Evolutionary conservation across 1,284 basidiomycete species (phyloP).

Genomic region (Leucoagaricus sp.): DNA sequence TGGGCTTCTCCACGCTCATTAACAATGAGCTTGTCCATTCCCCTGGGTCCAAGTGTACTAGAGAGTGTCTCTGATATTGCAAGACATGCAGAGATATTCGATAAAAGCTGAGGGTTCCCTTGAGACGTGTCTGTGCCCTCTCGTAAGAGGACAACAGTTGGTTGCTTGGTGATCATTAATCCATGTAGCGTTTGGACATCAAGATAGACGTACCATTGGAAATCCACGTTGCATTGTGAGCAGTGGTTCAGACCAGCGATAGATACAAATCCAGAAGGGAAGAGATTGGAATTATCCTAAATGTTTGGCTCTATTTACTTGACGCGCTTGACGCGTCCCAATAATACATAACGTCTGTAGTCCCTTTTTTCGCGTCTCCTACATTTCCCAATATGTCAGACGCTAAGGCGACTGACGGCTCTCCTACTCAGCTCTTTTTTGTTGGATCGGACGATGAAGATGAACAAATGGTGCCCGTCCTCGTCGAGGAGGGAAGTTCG

Average conservation of each 20-base stretch:
- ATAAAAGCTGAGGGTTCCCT: conserved; percentile 91
- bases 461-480: conserved; percentile 22
- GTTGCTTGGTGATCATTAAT: conserved; percentile 64
- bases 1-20: conserved; percentile 92
- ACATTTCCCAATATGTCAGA: conserved; percentile 28
- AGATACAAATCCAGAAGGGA: conserved; percentile 17
- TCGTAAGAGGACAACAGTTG: conserved; percentile 89
- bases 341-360: conserved; percentile 24
- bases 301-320: conserved; percentile 33
- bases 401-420: conserved; percentile 27
- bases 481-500: conserved; percentile 9
- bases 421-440: conserved; percentile 44
- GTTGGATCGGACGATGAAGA: conserved; percentile 51
- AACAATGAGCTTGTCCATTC: conserved; percentile 98
- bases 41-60: conserved; percentile 95
- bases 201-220: conserved; percentile 55
- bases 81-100: conserved; percentile 95
- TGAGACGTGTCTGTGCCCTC: conserved; percentile 98
- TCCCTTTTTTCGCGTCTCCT: conserved; percentile 9
- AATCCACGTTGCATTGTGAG: conserved; percentile 73
- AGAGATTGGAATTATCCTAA: conserved; percentile 18
- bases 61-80: conserved; percentile 89
- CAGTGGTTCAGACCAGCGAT: conserved; percentile 19
- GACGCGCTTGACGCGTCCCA: conserved; percentile 29
- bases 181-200: neutral